Percentiles rank a stretch among this genome's conserved stretches.
phyloP scores from a whole-genome alignment of 257 asterid species.

The Plantago ovata region DNA sequence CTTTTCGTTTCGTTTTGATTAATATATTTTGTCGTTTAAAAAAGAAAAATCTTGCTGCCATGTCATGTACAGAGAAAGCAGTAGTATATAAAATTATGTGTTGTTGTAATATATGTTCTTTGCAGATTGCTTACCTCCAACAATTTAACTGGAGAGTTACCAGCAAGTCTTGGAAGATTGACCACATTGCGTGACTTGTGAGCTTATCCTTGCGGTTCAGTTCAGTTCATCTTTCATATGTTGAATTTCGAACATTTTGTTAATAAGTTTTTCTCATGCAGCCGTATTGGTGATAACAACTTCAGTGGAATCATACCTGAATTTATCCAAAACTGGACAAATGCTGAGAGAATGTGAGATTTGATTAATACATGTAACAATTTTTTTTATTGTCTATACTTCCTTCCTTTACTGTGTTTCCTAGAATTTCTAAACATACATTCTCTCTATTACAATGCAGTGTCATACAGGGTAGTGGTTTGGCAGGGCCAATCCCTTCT shows the following conservation, averaged over 20 bases:
- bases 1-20: too few species aligned
- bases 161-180: constrained; percentile 45
- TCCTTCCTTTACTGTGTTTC: too few species aligned
- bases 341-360: constrained; percentile 45
- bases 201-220: constrained; percentile 26
- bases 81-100: too few species aligned
- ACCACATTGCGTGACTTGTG: constrained; percentile 57
- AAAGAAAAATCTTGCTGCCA: too few species aligned
- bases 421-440: constrained; percentile 2
- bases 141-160: constrained; percentile 61
- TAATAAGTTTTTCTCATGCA: constrained; percentile 28
- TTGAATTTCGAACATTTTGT: background rate
- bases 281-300: constrained; percentile 60
- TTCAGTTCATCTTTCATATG: background rate
- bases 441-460: constrained; percentile 27
- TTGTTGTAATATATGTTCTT: background rate
- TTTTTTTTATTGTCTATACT: background rate
- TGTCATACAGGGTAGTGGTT: constrained; percentile 62
- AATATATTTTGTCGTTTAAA: too few species aligned
- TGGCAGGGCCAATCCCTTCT: constrained; percentile 62
- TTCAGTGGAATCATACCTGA: constrained; percentile 60
- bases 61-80: too few species aligned
- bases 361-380: background rate
- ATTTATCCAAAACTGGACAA: constrained; percentile 53
- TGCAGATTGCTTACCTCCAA: constrained; percentile 53